Percentiles rank a stretch among this genome's conserved stretches.
These are phyloP conservation scores for Myotisia sp. DNA, from an alignment of 2,329 filamentous ascomycete genomes.

Conservation along the genomic window DNA sequence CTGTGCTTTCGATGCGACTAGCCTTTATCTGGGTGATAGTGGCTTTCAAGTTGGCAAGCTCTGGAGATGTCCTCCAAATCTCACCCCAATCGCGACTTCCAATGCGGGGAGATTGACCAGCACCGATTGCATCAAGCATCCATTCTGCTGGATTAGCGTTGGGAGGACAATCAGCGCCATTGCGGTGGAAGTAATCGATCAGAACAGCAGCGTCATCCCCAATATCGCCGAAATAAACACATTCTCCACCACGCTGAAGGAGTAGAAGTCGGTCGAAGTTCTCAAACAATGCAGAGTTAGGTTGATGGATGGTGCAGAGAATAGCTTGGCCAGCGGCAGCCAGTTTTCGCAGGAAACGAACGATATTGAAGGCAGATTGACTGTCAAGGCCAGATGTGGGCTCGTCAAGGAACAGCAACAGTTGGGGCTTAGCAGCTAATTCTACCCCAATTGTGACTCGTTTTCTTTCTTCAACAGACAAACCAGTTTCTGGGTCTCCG, in stretches of 20 bases:
- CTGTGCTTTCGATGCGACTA: conserved; percentile 41
- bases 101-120: conserved; percentile 55
- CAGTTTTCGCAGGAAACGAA: conserved; percentile 75
- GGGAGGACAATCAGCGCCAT: conserved; percentile 46
- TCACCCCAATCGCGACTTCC: conserved; percentile 48
- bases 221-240: conserved; percentile 56
- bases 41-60: conserved; percentile 39
- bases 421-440: conserved; percentile 74
- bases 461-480: conserved; percentile 52
- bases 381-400: conserved; percentile 87
- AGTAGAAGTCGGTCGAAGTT: conserved; percentile 57
- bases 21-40: conserved; percentile 52
- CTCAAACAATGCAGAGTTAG: conserved; percentile 89
- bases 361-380: conserved; percentile 85
- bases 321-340: conserved; percentile 82
- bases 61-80: conserved; percentile 40
- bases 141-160: conserved; percentile 63
- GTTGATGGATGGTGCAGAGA: conserved; percentile 94
- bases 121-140: conserved; percentile 51
- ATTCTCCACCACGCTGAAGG: conserved; percentile 50
- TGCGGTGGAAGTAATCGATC: conserved; percentile 49
- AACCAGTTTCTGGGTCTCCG: conserved; percentile 67
- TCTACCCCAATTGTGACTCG: conserved; percentile 93
- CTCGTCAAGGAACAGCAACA: conserved; percentile 86
- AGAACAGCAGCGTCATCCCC: conserved; percentile 45